These are phyloP conservation scores for Triangularia setosa DNA, from an alignment of 2,329 filamentous ascomycete species.

Conservation along the genomic window DNA sequence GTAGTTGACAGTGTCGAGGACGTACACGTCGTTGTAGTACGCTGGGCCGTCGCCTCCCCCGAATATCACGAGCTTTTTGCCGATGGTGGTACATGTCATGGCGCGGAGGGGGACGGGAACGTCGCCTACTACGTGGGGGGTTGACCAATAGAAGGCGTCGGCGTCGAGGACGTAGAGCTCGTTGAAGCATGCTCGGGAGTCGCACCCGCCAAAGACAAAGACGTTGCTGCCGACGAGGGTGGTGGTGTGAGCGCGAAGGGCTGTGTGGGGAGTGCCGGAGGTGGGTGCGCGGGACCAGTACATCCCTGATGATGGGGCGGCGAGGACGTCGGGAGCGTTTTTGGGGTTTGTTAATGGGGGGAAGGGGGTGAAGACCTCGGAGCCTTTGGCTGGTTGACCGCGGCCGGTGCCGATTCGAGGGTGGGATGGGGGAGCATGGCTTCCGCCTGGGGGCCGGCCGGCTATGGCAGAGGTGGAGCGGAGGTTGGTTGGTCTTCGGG, in stretches of 20 bases:
- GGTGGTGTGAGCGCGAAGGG: slow-evolving; percentile 62
- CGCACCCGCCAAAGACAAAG: slow-evolving; percentile 66
- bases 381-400: slow-evolving; percentile 26
- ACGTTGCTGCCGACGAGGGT: slow-evolving; percentile 64
- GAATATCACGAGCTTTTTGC: slow-evolving; percentile 67
- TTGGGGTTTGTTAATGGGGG: slow-evolving; percentile 55
- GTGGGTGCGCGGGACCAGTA: slow-evolving; percentile 65
- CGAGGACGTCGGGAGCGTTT: slow-evolving; percentile 55
- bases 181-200: slow-evolving; percentile 64
- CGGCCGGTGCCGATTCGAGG: slow-evolving; percentile 26
- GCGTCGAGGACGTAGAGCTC: slow-evolving; percentile 66
- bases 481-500: slow-evolving; percentile 40
- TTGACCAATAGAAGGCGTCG: slow-evolving; percentile 66
- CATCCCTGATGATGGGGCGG: slow-evolving; percentile 66
- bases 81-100: slow-evolving; percentile 69
- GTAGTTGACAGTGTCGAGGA: slow-evolving; percentile 67
- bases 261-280: slow-evolving; percentile 59
- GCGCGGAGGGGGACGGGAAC: slow-evolving; percentile 62
- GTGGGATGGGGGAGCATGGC: slow-evolving; percentile 7
- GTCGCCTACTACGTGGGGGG: slow-evolving; percentile 61
- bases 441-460: slow-evolving; percentile 28
- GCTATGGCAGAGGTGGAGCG: slow-evolving; percentile 54
- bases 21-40: slow-evolving; percentile 70
- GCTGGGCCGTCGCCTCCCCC: slow-evolving; percentile 66
- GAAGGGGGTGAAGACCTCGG: slow-evolving; percentile 47